A percentile compares a stretch with the other conserved stretches of the same genome.
These are phyloP conservation scores for Trichoderma brevicompactum DNA, from an alignment of 2,329 filamentous ascomycete genomes.

Conservation along the genomic window DNA sequence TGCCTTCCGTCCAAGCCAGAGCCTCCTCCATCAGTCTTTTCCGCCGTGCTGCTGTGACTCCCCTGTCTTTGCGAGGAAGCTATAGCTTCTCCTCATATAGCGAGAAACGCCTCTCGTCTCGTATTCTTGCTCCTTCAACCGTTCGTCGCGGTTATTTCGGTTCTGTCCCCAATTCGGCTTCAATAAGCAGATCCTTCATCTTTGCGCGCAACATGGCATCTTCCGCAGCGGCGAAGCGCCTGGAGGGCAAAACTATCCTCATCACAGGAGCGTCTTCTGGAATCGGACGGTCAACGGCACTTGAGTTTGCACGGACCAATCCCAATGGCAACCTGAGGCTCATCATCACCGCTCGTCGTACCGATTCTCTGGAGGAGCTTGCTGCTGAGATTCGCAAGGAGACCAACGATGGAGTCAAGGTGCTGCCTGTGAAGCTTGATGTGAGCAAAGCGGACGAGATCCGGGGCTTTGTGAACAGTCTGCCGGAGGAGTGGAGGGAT, in stretches of 20 bases:
- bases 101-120: not conserved
- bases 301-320: constrained; percentile 88
- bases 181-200: not conserved
- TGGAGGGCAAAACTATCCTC: constrained; percentile 89
- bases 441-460: constrained; percentile 81
- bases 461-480: constrained; percentile 67
- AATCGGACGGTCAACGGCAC: constrained; percentile 81
- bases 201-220: constrained; percentile 50
- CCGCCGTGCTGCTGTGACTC: not conserved
- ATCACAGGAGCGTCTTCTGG: constrained; percentile 93
- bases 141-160: not conserved
- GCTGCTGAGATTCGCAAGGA: constrained; percentile 76
- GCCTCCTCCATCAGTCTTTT: not conserved
- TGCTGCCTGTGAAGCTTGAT: constrained; percentile 82
- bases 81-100: not conserved
- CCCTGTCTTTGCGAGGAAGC: not conserved
- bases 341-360: constrained; percentile 83
- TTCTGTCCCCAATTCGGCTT: not conserved
- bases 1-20: constrained; percentile 10
- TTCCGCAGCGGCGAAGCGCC: constrained; percentile 76
- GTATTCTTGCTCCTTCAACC: not conserved
- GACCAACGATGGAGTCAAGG: constrained; percentile 78
- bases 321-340: constrained; percentile 79
- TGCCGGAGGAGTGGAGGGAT: constrained; percentile 82
- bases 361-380: constrained; percentile 77